These are phyloP conservation scores for Trametes coccinea DNA, from an alignment of 768 basidiomycete species.

Conservation along the genomic window DNA sequence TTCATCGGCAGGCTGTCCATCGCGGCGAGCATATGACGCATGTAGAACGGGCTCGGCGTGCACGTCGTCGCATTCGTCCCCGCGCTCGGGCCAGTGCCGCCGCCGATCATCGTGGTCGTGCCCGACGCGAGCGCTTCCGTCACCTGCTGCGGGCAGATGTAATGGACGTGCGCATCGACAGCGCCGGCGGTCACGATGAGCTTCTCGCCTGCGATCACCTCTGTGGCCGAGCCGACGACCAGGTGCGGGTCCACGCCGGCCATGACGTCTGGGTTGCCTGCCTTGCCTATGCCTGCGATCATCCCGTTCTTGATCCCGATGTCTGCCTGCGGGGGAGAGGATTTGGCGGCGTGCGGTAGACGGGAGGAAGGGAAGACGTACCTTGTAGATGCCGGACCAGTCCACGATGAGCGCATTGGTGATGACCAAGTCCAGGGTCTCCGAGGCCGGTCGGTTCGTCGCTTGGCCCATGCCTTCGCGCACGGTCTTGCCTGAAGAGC, in stretches of 20 bases:
- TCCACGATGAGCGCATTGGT: conserved; percentile 95
- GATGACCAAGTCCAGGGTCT: conserved; percentile 88
- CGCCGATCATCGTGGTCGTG: conserved; percentile 93
- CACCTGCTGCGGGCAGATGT: conserved; percentile 93
- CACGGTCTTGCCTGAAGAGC: conserved; percentile 74
- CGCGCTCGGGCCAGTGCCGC: conserved; percentile 91
- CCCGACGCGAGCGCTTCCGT: conserved; percentile 81
- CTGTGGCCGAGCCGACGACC: conserved; percentile 87
- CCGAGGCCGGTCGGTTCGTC: conserved; percentile 62
- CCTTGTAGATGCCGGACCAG: conserved; percentile 96
- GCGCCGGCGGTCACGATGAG: conserved; percentile 93
- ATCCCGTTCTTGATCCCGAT: conserved; percentile 85
- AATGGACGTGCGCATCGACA: conserved; percentile 91
- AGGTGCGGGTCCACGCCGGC: conserved; percentile 69
- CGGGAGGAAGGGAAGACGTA: conserved; percentile 27
- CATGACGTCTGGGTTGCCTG: conserved; percentile 96
- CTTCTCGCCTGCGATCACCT: conserved; percentile 95
- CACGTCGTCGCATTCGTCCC: conserved; percentile 94
- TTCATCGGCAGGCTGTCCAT: conserved; percentile 91
- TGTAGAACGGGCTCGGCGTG: conserved; percentile 87
- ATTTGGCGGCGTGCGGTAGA: neutral
- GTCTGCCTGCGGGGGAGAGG: conserved; percentile 66
- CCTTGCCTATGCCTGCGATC: conserved; percentile 92
- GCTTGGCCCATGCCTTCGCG: conserved; percentile 98
- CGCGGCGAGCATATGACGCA: conserved; percentile 87